Percentiles rank a stretch among this genome's conserved stretches.
These are phyloP conservation scores for Trichocomaceae sp. DNA, from an alignment of 2,329 filamentous ascomycete genomes.

Conservation along the genomic window DNA sequence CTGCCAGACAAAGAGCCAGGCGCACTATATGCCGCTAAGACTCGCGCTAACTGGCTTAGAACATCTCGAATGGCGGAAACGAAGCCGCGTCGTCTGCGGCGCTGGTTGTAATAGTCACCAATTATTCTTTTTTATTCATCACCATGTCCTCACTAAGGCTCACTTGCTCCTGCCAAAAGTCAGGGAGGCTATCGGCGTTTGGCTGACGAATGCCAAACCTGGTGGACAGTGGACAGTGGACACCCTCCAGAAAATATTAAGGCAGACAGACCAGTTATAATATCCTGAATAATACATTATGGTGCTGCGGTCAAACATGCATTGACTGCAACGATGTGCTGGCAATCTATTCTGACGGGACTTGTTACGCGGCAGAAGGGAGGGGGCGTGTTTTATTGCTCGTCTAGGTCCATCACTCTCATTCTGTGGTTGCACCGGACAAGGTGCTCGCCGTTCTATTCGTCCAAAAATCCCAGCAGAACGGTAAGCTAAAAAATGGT, in stretches of 20 bases:
- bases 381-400: slow-evolving; percentile 5
- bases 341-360: slow-evolving; percentile 18
- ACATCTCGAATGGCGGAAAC: slow-evolving; percentile 9
- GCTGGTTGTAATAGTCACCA: slow-evolving; percentile 5
- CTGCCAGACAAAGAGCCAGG: slow-evolving; percentile 13
- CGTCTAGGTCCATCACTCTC: slow-evolving; percentile 13
- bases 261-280: neutral
- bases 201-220: slow-evolving; percentile 5
- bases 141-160: slow-evolving; percentile 1
- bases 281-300: slow-evolving; percentile 2
- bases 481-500: slow-evolving; percentile 15
- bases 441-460: slow-evolving; percentile 13
- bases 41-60: slow-evolving; percentile 10
- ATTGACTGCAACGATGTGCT: slow-evolving; percentile 22
- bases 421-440: slow-evolving; percentile 10
- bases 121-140: slow-evolving; percentile 4
- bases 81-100: slow-evolving; percentile 6
- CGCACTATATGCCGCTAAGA: slow-evolving; percentile 6
- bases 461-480: slow-evolving; percentile 14
- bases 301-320: slow-evolving; percentile 2
- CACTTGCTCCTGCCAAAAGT: neutral
- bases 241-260: neutral
- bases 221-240: too few relatives aligned
- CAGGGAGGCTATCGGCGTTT: slow-evolving; percentile 8
- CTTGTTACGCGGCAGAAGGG: slow-evolving; percentile 17